These are phyloP conservation scores for Chlorella ohadii DNA, from an alignment of 139 green algal species.

Conservation along the genomic window DNA sequence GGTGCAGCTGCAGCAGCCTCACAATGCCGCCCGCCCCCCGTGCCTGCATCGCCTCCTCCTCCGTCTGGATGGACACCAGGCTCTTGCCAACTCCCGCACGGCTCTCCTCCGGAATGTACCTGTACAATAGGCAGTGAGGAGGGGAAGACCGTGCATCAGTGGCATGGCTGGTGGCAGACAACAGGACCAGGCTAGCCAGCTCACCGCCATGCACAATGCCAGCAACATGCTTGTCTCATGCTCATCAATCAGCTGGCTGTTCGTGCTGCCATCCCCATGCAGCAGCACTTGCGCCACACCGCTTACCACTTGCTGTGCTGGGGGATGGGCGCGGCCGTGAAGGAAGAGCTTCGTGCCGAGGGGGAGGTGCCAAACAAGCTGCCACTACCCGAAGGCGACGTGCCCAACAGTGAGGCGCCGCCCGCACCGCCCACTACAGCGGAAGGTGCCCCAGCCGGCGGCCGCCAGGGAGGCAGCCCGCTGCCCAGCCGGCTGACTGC, in stretches of 20 bases:
- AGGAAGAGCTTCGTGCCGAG: constrained; percentile 2
- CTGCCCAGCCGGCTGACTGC: neutral
- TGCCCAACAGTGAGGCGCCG: constrained; percentile 4
- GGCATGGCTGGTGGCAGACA: no score
- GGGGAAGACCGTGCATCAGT: no score
- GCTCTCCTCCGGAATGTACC: constrained; percentile 49
- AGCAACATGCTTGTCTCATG: no score
- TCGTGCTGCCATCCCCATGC: no score
- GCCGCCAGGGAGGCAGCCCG: constrained; percentile 20
- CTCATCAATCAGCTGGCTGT: no score
- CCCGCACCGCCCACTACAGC: neutral
- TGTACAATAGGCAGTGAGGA: neutral
- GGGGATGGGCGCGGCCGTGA: constrained; percentile 15
- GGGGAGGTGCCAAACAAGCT: constrained; percentile 42
- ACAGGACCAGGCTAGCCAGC: no score
- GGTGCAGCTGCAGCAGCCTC: no score
- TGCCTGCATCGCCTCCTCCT: constrained; percentile 39
- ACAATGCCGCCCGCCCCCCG: neutral
- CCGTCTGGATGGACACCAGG: constrained; percentile 48
- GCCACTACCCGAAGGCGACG: constrained; percentile 25
- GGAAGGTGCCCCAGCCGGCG: neutral
- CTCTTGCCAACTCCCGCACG: neutral
- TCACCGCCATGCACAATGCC: no score
- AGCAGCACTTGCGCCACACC: no score
- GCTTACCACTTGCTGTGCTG: constrained; percentile 50